A percentile compares a stretch with the other conserved stretches of the same genome.
Conservation (phyloP, 352 stramenopile species). For the Globisporangium solare region DNA sequence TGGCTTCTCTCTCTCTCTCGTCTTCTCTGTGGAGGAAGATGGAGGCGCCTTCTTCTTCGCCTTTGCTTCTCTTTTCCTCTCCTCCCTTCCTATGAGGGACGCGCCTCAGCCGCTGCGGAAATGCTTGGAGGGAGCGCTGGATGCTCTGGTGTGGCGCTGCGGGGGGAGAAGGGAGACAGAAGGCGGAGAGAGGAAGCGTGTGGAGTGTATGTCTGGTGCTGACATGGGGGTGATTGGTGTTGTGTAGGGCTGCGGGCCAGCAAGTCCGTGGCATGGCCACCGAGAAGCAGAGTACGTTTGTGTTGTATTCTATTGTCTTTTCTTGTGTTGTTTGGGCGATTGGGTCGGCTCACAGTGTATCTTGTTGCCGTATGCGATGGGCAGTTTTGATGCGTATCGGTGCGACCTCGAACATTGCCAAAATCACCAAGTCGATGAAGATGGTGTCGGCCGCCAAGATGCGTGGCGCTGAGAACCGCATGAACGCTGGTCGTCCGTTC, state of each 20-base stretch:
- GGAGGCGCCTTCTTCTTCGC: no score
- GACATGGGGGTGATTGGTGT: neutral
- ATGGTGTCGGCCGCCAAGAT: conserved; percentile 99
- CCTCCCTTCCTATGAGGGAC: no score
- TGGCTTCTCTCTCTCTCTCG: neutral
- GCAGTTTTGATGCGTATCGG: conserved; percentile 94
- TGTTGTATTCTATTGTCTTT: neutral
- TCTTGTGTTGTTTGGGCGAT: neutral
- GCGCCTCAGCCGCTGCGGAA: no score
- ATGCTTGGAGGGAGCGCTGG: no score
- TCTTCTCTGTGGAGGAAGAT: no score
- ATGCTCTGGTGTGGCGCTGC: neutral
- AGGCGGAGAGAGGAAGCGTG: conserved; percentile 1
- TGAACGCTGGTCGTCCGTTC: conserved; percentile 84
- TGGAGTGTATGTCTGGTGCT: no score
- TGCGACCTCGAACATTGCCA: conserved; percentile 98
- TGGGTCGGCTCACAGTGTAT: neutral
- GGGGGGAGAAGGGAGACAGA: neutral
- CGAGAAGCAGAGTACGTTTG: conserved; percentile 94
- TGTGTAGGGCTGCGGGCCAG: conserved; percentile 53
- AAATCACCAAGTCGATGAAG: conserved; percentile 99
- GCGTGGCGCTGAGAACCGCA: conserved; percentile 93
- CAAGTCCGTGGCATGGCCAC: conserved; percentile 95
- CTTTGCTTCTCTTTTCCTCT: no score
- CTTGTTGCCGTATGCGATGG: no score